Conservation (phyloP, 192 early-diverging fungal genomes). For the Diversispora epigaea region DNA sequence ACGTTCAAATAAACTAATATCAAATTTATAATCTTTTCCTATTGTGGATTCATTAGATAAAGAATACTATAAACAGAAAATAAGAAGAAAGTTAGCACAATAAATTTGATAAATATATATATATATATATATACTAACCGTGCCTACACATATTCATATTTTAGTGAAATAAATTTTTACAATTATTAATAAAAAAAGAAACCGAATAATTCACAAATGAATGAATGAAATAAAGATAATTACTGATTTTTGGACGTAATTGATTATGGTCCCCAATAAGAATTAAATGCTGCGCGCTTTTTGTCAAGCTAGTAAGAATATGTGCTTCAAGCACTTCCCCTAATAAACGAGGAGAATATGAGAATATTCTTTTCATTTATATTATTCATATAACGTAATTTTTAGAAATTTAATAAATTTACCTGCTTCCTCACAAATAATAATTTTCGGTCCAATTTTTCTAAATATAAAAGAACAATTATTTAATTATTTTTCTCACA, state of each 20-base stretch:
- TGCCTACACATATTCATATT: not conserved
- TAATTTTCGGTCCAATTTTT: constrained; percentile 46
- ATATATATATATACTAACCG: not conserved
- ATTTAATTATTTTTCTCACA: not conserved
- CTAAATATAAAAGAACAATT: not conserved
- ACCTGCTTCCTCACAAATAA: constrained; percentile 61
- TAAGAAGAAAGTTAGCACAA: not conserved
- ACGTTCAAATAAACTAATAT: constrained; percentile 55
- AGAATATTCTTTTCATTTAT: constrained; percentile 7
- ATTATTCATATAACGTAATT: constrained; percentile 44
- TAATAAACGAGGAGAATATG: constrained; percentile 41
- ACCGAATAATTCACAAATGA: not conserved
- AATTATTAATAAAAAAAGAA: not conserved
- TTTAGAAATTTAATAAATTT: no score
- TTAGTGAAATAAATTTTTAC: not conserved
- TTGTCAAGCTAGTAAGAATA: constrained; percentile 47
- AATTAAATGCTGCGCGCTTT: constrained; percentile 54
- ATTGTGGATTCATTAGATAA: constrained; percentile 40
- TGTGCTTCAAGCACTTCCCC: constrained; percentile 57
- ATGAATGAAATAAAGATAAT: not conserved
- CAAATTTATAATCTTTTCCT: constrained; percentile 43
- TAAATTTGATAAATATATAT: no score
- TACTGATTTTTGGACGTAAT: not conserved
- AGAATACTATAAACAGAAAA: not conserved
- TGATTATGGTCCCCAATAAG: constrained; percentile 53